Base-by-base conservation (phyloP, 495 filamentous ascomycete species). In the Pseudomonodictys pantanalensis region DNA sequence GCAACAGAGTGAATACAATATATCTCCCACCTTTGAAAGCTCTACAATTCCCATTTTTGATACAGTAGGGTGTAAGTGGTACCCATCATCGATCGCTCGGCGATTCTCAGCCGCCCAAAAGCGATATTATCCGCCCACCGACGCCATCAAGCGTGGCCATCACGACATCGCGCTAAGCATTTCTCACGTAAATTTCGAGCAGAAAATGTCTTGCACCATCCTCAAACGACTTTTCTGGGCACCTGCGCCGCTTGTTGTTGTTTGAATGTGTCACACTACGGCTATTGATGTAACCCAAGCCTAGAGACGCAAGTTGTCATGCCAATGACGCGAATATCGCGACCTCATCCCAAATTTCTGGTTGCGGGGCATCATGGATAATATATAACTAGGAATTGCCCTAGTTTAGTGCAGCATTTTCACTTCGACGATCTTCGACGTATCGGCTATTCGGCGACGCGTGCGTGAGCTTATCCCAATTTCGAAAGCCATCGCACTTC, bases 261-360 rank as follows among this genome's bases (percentile, higher is more conserved):
- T 30, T 53, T 52, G 49, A 39, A n/a, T 24, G 23, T 17, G 18
- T 48, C 32, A 52, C 7, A 12, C 18, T 17, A 28, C 5, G 11
- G 35, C 3, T 17, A n/a, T 35, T n/a, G 39, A 60, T 55, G 58
- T 49, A 55, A 61, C 58, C 58, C 58, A 54, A 61, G 58, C 18
- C 47, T 45, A n/a, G 4, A n/a, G n/a, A 52, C 57, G 57, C 49
- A 47, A 52, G 28, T 2, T n/a, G 12, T 42, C 42, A 29, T 48
- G 1, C 41, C 50, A 51, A 54, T 61, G 58, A 61, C 58, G 58
- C 51, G 50, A 61, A 28, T 32, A 30, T 41, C 38, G 38, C 38
- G 12, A 18, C 12, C 38, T 41, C 38, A 41, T 3, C 12, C 38
- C 38, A 41, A 35, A 15, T 7, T 8, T 15, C 15, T 15, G 32